Base-by-base conservation (phyloP, 768 basidiomycete species). In the Mycena galopus region DNA sequence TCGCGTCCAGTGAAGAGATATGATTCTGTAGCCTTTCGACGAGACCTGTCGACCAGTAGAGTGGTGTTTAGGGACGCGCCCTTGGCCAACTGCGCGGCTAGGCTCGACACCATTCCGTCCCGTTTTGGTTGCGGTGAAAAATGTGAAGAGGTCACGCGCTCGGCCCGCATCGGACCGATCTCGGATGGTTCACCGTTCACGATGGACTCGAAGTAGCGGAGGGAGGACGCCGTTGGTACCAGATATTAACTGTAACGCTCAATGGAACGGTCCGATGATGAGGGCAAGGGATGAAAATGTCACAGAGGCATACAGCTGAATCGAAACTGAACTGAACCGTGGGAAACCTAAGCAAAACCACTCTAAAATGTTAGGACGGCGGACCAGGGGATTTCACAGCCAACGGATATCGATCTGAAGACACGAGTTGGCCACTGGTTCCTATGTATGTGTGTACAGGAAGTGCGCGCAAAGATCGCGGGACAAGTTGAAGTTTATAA, bases 1-100 rank as follows among this genome's bases (percentile, higher is more conserved):
- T 94, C 93, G 69, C 88, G 88, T 47, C 92, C 90, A 17, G 93
- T 90, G 81, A 97, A 98, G 39, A 99, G 89, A 84, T 98, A 98
- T 0, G 96, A 97, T 78, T 93, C 90, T 0, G 89, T 81, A 19
- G 83, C 85, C 81, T 88, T 93, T 81, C 90, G 89, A 74, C 88
- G 88, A 55, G 89, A 85, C 61, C 89, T 84, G 77, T 93, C 90
- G 77, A 90, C 85, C 10, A 97, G 87, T 39, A 96, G 85, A 30
- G 89, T 82, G 37, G 92, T 85, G 82, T 98, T 97, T 33, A 96
- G 84, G 8, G 96, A 97, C 11, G 91, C 88, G 72, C 90, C 88
- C 76, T 92, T 88, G 19, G 93, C 91, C 17, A 99, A 88, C 80
- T 98, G 96, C 11, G 85, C 83, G 21, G 96, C 94, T 71, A 99